These are phyloP conservation scores for Acarospora socialis DNA, from an alignment of 2,329 filamentous ascomycete genomes.

Conservation along the genomic window DNA sequence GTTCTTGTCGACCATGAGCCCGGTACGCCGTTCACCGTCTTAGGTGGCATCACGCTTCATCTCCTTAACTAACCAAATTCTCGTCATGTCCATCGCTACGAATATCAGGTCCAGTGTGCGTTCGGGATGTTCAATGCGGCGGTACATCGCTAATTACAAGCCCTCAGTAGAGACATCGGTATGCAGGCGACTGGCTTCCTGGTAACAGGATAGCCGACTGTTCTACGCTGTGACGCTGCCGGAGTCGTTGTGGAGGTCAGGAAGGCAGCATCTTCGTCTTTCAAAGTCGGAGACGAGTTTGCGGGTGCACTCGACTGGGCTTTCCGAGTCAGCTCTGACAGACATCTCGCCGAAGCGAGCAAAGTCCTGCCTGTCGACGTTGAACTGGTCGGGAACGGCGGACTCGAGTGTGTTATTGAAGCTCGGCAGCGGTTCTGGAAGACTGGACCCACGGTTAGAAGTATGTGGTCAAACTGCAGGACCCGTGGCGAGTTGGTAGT, in stretches of 20 bases:
- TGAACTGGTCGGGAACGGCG: no score
- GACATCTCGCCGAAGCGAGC: no score
- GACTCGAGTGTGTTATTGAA: no score
- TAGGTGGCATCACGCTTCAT: slow-evolving; percentile 15
- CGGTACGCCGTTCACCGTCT: slow-evolving; percentile 11
- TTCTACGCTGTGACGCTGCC: slow-evolving; percentile 26
- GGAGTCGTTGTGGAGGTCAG: slow-evolving; percentile 23
- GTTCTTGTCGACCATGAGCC: slow-evolving; percentile 14
- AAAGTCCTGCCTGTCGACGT: no score
- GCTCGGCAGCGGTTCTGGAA: no score
- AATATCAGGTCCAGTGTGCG: slow-evolving; percentile 27
- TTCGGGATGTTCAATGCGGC: not conserved
- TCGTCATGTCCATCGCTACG: slow-evolving; percentile 25
- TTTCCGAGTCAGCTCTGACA: no score
- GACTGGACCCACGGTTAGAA: no score
- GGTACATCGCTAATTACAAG: not conserved
- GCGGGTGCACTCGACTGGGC: slow-evolving; percentile 24
- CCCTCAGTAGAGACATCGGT: slow-evolving; percentile 18
- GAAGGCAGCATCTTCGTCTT: slow-evolving; percentile 16
- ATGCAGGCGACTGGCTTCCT: slow-evolving; percentile 24
- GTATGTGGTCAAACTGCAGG: no score
- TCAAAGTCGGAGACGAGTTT: slow-evolving; percentile 25
- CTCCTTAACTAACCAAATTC: slow-evolving; percentile 21
- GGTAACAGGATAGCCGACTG: slow-evolving; percentile 22
- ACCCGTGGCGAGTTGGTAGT: no score